phyloP scores from a whole-genome alignment of 441 rosid genomes.

The Gossypium gossypioides region DNA sequence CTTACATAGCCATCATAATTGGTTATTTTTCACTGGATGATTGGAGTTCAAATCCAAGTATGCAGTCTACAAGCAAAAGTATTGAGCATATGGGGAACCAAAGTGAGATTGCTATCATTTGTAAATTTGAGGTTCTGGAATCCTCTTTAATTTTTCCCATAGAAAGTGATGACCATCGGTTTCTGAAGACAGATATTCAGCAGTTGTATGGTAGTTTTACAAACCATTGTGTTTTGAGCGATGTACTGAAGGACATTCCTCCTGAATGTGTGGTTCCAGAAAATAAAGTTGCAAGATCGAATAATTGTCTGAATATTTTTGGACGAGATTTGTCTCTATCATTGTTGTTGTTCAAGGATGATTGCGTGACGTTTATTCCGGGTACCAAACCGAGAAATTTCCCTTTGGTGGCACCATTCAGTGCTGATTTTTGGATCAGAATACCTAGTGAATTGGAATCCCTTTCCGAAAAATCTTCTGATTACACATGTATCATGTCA shows the following conservation, averaged over 20 bases:
- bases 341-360: slow-evolving; percentile 35
- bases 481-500: slow-evolving; percentile 55
- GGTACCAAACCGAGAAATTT: slow-evolving; percentile 23
- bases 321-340: slow-evolving; percentile 59
- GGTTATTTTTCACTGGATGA: slow-evolving; percentile 84
- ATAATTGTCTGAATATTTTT: slow-evolving; percentile 56
- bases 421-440: slow-evolving; percentile 75
- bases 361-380: slow-evolving; percentile 28
- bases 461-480: slow-evolving; percentile 22
- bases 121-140: slow-evolving; percentile 74
- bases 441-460: slow-evolving; percentile 45
- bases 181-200: slow-evolving; percentile 51
- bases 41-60: slow-evolving; percentile 45
- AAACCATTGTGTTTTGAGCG: slow-evolving; percentile 30
- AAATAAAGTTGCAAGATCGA: slow-evolving; percentile 36
- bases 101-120: slow-evolving; percentile 30
- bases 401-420: slow-evolving; percentile 40
- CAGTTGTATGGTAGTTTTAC: slow-evolving; percentile 50
- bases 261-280: slow-evolving; percentile 44
- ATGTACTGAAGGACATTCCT: slow-evolving; percentile 45
- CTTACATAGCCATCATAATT: slow-evolving; percentile 67
- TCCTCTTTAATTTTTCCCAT: slow-evolving; percentile 56
- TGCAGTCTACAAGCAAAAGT: slow-evolving; percentile 28
- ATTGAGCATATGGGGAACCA: slow-evolving; percentile 17
- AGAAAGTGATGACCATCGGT: slow-evolving; percentile 37